Evolutionary conservation across 2,329 filamentous ascomycete genomes (phyloP), one percentile per base, ranked within the genome.

Genomic region (Dactylellina haptotyla): DNA sequence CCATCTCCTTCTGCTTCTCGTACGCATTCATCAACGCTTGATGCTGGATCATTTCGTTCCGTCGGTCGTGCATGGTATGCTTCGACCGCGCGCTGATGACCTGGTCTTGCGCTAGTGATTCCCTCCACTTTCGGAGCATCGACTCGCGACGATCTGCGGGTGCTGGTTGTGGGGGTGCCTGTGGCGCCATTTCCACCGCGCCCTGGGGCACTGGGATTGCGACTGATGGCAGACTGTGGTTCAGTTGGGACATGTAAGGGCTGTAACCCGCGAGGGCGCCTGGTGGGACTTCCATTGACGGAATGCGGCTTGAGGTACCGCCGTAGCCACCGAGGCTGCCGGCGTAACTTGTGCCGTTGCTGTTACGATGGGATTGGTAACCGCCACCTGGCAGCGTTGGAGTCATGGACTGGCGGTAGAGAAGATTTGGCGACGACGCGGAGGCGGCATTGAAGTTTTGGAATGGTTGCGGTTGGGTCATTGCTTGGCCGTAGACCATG

Each of bases 121-220:
- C 85, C 54, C 90, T 85, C 84, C 91, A 93, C 58, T 83, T 86
- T 20, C 88, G 87, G 28, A 93, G 84, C 70, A 87, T 85, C 0
- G 85, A 83, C 64, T 89, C 85, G 39, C 87, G 85, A 10, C 81
- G 82, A 6, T 82, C 80, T 18, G 79, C 48, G 6, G 70, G 69
- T 26, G 74, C 53, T 23, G 58, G 76, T 20, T 75, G 69, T 23
- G 75, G 72, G 2, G 71, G 62, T 30, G 46, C 26, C 57, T 65
- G 37, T 39, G 75, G 53, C 34, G 75, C 53, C 30, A 65, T 45
- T 50, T 70, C 64, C 56, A 74, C 58, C 37, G 75, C 51, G 14
- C 74, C 54, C 34, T 72, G 67, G 12, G 67, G 59, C 30, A 75
- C 51, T 32, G 75, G 65, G 20, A 63, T 65, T 25, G 51, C n/a